Percentiles rank a stretch among this genome's conserved stretches.
Evolutionary conservation across 2,329 filamentous ascomycete genomes (phyloP).

Genomic region (Aspergillus pseudoglaucus): DNA sequence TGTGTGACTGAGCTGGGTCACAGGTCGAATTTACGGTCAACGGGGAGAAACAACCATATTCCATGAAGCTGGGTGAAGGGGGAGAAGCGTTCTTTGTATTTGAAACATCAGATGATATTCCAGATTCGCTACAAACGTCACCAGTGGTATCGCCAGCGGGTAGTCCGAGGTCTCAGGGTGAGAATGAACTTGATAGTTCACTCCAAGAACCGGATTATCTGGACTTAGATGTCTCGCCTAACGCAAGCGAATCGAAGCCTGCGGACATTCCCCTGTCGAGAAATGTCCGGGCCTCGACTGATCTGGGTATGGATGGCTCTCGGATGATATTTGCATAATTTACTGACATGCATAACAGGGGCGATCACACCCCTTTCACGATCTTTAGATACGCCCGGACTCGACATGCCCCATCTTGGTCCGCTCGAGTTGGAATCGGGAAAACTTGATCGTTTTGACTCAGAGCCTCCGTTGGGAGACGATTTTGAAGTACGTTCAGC

Average conservation of each 20-base stretch:
- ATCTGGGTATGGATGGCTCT: slow-evolving; percentile 31
- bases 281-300: slow-evolving; percentile 38
- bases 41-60: slow-evolving; percentile 80
- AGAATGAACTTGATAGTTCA: slow-evolving; percentile 24
- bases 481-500: slow-evolving; percentile 19
- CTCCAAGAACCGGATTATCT: slow-evolving; percentile 47
- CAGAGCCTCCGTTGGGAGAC: slow-evolving; percentile 47
- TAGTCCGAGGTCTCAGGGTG: slow-evolving; percentile 55
- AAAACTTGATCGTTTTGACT: slow-evolving; percentile 44
- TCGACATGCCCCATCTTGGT: slow-evolving; percentile 18
- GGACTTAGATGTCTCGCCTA: slow-evolving; percentile 33
- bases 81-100: slow-evolving; percentile 99
- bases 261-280: slow-evolving; percentile 23
- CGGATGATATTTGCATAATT: background rate
- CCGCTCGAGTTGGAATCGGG: slow-evolving; percentile 32
- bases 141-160: slow-evolving; percentile 84
- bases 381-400: slow-evolving; percentile 28
- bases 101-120: slow-evolving; percentile 85
- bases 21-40: slow-evolving; percentile 93
- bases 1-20: slow-evolving; percentile 11
- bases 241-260: slow-evolving; percentile 17
- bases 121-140: slow-evolving; percentile 89
- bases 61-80: slow-evolving; percentile 97
- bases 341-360: slow-evolving; percentile 21
- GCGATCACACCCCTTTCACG: slow-evolving; percentile 35